These are phyloP conservation scores for Flaveria floridana DNA, from an alignment of 140 eudicot species.

Conservation along the genomic window DNA sequence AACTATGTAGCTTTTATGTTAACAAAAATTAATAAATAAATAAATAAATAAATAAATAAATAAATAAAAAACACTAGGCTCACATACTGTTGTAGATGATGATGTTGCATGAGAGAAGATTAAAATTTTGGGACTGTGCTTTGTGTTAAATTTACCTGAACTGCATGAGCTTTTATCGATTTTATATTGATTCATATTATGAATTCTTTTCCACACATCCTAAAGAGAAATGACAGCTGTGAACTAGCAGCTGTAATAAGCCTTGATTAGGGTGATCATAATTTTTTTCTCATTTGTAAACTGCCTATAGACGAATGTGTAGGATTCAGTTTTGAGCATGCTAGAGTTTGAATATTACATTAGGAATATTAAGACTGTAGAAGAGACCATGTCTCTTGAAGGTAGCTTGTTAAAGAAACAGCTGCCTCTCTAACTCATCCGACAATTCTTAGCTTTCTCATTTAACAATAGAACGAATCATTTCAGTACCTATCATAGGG, in stretches of 20 bases:
- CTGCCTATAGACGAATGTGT: neutral
- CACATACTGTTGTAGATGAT: neutral
- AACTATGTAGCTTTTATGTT: neutral
- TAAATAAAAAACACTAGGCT: neutral
- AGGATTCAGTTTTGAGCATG: neutral
- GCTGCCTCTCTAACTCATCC: neutral
- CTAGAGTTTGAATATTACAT: neutral
- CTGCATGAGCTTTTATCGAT: neutral
- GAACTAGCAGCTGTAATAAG: too few species aligned
- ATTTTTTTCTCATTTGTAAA: neutral
- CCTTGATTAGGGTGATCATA: neutral
- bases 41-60: too few species aligned
- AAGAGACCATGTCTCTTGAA: neutral
- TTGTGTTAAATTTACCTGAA: neutral
- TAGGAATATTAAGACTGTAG: neutral
- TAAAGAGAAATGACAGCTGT: neutral
- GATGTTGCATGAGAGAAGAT: neutral
- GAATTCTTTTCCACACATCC: neutral
- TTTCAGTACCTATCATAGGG: neutral
- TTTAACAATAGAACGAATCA: neutral
- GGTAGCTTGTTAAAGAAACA: too few species aligned
- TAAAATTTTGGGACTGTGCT: neutral
- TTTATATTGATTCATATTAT: neutral
- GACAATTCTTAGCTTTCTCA: neutral
- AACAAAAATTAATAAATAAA: neutral